These are phyloP conservation scores for Rhododendron henanense DNA, from an alignment of 148 eudicot species.

Conservation along the genomic window DNA sequence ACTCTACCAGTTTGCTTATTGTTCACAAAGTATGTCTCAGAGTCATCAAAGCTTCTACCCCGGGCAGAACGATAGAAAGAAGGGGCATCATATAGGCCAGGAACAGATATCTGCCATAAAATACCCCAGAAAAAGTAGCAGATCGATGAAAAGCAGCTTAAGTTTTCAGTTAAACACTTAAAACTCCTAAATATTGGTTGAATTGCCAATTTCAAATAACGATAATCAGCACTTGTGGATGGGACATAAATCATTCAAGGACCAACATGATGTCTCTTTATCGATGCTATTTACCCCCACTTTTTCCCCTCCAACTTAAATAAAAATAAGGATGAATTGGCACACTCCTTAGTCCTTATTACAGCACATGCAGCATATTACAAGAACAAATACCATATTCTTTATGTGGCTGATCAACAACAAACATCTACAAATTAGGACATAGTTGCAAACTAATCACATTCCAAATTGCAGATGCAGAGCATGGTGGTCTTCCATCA, in stretches of 20 bases:
- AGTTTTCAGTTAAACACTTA: not conserved
- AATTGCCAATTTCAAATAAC: not conserved
- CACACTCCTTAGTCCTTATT: not conserved
- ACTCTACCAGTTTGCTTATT: conserved; percentile 58
- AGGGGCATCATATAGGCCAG: conserved; percentile 43
- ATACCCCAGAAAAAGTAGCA: not conserved
- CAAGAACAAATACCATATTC: not conserved
- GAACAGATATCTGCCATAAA: conserved; percentile 46
- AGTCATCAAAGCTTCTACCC: conserved; percentile 72
- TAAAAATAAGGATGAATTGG: not conserved
- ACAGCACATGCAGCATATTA: not conserved
- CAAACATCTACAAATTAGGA: not conserved
- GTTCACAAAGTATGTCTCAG: conserved; percentile 47
- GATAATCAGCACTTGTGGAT: not conserved
- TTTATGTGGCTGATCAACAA: not conserved
- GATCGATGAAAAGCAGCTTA: not conserved
- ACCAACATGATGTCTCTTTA: not conserved
- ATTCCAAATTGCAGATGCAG: not conserved
- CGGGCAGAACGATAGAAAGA: conserved; percentile 48
- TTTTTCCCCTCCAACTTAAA: not conserved
- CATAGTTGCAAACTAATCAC: not conserved
- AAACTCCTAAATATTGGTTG: not conserved
- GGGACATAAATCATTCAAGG: not conserved
- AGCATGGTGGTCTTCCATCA: not conserved
- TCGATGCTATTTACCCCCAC: not conserved